A percentile compares a stretch with the other conserved stretches of the same genome.
phyloP scores from a whole-genome alignment of 768 basidiomycete genomes.

The Daedaleopsis sinensis region DNA sequence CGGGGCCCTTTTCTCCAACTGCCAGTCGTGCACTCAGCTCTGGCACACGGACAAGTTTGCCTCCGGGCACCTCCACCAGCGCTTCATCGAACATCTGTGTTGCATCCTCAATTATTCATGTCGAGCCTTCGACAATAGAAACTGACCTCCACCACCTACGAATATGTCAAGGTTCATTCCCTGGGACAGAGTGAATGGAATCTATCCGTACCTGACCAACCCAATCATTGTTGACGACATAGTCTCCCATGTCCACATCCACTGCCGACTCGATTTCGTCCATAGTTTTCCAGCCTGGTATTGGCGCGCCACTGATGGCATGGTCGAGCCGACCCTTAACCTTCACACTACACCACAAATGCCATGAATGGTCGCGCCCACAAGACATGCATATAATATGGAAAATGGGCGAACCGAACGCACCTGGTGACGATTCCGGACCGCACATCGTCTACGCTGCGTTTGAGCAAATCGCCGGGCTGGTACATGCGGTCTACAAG shows the following conservation, averaged over 20 bases:
- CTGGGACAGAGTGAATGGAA: neutral
- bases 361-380: no score
- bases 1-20: slow-evolving; percentile 77
- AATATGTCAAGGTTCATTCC: slow-evolving; percentile 11
- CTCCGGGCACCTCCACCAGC: slow-evolving; percentile 66
- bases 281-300: slow-evolving; percentile 65
- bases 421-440: slow-evolving; percentile 71
- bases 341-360: slow-evolving; percentile 38
- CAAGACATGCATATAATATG: no score
- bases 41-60: slow-evolving; percentile 69
- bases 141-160: slow-evolving; percentile 73
- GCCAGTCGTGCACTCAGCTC: slow-evolving; percentile 77
- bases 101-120: slow-evolving; percentile 4
- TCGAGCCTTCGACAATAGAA: slow-evolving; percentile 1
- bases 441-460: slow-evolving; percentile 68
- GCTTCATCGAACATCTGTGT: slow-evolving; percentile 78
- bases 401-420: slow-evolving; percentile 1
- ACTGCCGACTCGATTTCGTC: slow-evolving; percentile 59
- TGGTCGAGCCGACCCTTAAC: slow-evolving; percentile 74
- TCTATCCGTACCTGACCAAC: slow-evolving; percentile 70
- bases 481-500: slow-evolving; percentile 80
- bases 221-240: slow-evolving; percentile 85
- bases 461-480: slow-evolving; percentile 82
- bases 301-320: slow-evolving; percentile 61
- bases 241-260: slow-evolving; percentile 77